Evolutionary conservation across 352 stramenopile species (phyloP), one percentile per base, ranked within the genome.

Genomic region (Phytophthora chlamydospora): DNA sequence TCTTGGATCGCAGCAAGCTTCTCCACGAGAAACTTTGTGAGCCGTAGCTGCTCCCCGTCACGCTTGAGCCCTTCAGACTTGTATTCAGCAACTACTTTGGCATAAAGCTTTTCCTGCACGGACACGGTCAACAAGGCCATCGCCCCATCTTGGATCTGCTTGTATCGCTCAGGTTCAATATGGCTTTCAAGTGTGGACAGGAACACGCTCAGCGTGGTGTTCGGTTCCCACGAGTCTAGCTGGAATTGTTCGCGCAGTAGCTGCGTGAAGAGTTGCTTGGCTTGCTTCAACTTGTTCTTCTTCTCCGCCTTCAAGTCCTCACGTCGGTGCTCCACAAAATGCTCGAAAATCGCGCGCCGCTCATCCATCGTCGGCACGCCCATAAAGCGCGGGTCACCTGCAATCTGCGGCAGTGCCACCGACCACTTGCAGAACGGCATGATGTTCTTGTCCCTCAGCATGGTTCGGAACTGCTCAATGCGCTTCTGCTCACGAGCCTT

Each of bases 341-440:
- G 75, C 19, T 95, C 82, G 61, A 91, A 95, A 64, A 92, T 83
- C 24, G 76, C 78, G 16, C 80, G 82, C 1, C 85, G 83, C 49
- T 93, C 80, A 31, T 93, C 80, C 85, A 95, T 95, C 66, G 78
- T 90, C 21, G 72, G 59, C 6, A 94, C 65, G 0, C 76, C 80
- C 44, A 90, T 73, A 57, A 95, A 95, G 0, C 85, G 80, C 2
- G 78, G 75, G 44, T 95, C 85, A n/a, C 66, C 65, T 16, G 80
- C 73, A 57, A 95, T 91, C 34, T 83, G 78, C 6, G 85, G 83
- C 32, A 95, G 68, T 29, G 83, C 85, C 10, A 90, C 85, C 40
- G 83, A 90, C 85, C 85, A 95, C 49, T 91, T 91, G 49, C 67
- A 83, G 32, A 91, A 86, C 40, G 85, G 85, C 82, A 95, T 91